Evolutionary conservation across 306 rosid genomes (phyloP), one percentile per base, ranked within the genome.

Genomic region (Begonia peltatifolia): DNA sequence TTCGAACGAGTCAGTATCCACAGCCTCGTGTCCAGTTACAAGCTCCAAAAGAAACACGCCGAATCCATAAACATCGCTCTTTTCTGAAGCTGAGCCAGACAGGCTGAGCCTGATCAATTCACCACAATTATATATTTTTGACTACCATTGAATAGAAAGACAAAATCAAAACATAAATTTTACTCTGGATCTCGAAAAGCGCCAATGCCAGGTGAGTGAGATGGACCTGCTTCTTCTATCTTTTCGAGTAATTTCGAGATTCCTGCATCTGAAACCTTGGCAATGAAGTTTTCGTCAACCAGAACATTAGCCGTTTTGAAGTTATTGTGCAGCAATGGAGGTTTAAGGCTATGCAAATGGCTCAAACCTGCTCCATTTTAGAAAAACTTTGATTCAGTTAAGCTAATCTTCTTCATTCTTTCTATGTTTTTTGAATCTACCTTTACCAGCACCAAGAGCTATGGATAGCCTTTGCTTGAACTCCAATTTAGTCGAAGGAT

Each of bases 181-280:
- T 74, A 70, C 80, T 70, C 80, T 41, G 76, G 80, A 62, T 74
- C 80, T 50, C 50, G 62, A 61, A 70, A 70, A 70, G 63, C 62
- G 44, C 63, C 58, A 64, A 55, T 63, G 61, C 73, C 53, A 50
- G 80, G 56, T 11, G 61, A 51, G 57, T 12, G 35, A 55, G 76
- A 70, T 50, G 80, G 64, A 57, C 76, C 73, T 42, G 64, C 70
- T 62, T 70, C 80, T 61, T 70, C 73, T 7, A 62, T 70, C 70
- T 18, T 70, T 54, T 62, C 64, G 10, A 66, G 72, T 62, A 74
- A 61, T 12, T 49, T 55, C 16, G 67, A 43, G 41, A 74, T 30
- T 49, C 80, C 80, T 18, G 76, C 73, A 52, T 74, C 80, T 55
- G 76, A 48, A 63, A 74, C 73, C 53, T 56, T 66, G 43, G 80